Percentiles rank a stretch among this genome's conserved stretches.
These are phyloP conservation scores for Ustilago nuda DNA, from an alignment of 1,284 basidiomycete genomes.

Conservation along the genomic window DNA sequence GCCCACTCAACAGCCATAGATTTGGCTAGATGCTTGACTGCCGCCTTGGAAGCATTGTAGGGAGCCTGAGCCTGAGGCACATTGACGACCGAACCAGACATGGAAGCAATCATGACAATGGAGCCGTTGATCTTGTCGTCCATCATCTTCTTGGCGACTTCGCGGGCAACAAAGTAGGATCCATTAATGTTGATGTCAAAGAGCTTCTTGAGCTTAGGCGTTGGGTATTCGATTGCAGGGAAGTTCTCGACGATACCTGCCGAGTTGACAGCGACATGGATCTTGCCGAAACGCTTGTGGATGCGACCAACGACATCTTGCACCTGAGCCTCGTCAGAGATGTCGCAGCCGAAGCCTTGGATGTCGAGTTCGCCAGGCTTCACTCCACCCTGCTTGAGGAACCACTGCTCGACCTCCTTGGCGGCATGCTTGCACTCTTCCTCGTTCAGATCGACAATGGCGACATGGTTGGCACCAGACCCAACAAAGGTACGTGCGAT, in stretches of 20 bases:
- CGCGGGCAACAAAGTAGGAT: constrained; percentile 83
- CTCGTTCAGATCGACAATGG: constrained; percentile 84
- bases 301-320: constrained; percentile 44
- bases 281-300: constrained; percentile 78
- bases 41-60: constrained; percentile 86
- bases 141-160: constrained; percentile 79
- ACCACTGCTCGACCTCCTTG: constrained; percentile 77
- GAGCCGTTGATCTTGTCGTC: constrained; percentile 75
- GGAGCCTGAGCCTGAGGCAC: constrained; percentile 84
- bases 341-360: constrained; percentile 86
- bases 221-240: constrained; percentile 80
- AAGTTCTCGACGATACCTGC: constrained; percentile 91
- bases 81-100: constrained; percentile 83
- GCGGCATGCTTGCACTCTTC: constrained; percentile 80
- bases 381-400: constrained; percentile 75
- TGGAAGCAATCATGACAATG: constrained; percentile 88
- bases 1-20: constrained; percentile 91
- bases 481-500: constrained; percentile 80
- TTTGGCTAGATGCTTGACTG: constrained; percentile 87
- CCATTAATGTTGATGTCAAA: constrained; percentile 95
- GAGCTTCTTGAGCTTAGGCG: constrained; percentile 73
- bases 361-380: constrained; percentile 77
- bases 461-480: constrained; percentile 85
- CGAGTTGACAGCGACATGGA: constrained; percentile 74
- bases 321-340: constrained; percentile 77